phyloP scores from a whole-genome alignment of 176 grass and related monocot genomes.

The Tillandsia leiboldiana region DNA sequence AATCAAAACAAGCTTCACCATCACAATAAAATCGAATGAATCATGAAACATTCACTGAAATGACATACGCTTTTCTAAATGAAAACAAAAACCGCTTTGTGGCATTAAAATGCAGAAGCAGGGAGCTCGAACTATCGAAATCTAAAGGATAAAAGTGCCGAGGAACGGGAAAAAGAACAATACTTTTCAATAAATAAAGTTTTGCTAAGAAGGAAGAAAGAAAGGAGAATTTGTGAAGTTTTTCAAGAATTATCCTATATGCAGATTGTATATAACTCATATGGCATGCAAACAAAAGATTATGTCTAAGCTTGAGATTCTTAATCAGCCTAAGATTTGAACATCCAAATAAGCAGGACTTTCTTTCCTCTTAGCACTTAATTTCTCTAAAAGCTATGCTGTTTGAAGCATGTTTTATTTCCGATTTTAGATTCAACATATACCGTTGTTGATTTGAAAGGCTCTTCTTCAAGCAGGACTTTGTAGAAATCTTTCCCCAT shows the following conservation, averaged over 20 bases:
- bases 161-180: not conserved
- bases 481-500: conserved; percentile 65
- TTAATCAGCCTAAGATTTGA: no score
- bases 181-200: not conserved
- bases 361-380: no score
- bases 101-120: no score
- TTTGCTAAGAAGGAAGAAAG: not conserved
- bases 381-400: no score
- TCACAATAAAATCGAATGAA: not conserved
- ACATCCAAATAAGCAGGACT: no score
- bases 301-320: not conserved
- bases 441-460: conserved; percentile 74
- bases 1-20: conserved; percentile 7
- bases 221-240: not conserved
- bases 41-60: no score
- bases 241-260: not conserved
- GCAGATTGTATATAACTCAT: not conserved
- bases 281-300: not conserved
- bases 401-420: not conserved
- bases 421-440: not conserved
- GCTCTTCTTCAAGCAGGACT: conserved; percentile 61
- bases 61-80: no score
- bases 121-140: not conserved
- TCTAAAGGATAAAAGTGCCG: not conserved
- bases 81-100: no score